Base-by-base conservation (phyloP, 2,329 filamentous ascomycete species). In the Trichophyton rubrum region DNA sequence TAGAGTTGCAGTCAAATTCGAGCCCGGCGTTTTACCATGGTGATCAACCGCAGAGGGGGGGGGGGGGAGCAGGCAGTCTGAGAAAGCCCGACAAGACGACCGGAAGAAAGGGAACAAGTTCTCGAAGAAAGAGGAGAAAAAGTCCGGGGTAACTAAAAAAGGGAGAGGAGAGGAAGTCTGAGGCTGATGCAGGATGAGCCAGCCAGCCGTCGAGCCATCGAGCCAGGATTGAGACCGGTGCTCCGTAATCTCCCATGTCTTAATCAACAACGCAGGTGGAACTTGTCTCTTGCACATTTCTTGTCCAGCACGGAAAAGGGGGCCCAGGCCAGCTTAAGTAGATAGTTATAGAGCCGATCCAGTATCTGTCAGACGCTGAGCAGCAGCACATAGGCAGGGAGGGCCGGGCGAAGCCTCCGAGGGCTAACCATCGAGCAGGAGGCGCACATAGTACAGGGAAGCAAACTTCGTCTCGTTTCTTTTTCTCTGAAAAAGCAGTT, bases 391-490 rank as follows among this genome's bases (percentile, higher is more conserved):
- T 30, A 30, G 27, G 5, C 27, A 13, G 33, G 13, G 33, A 38
- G 33, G 33, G 33, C 33, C 33, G 8, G 33, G 33, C 33, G 6
- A 38, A 38, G 33, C 33, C 22, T 51, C 24, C 22, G 20, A 51
- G 22, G 45, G 24, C 27, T 51, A 51, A 51, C 45, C 45, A 51
- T 51, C 45, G 45, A 51, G 45, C 45, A 51, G 22, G 41, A 51
- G 45, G 45, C 45, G 45, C 22, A 51, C 45, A 51, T 51, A 51
- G 45, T 51, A 51, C 45, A 27, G n/a, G 33, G 45, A 6, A 51
- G 45, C 45, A 51, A 51, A 51, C 45, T 51, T 51, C 45, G 45
- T 17, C 45, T 51, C 45, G 45, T 51, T 51, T 51, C 45, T 51
- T 51, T 51, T 51, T 51, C 13, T 38, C 33, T 38, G 33, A 13